Base-by-base conservation (phyloP, 2,329 filamentous ascomycete genomes). In the Nemania sp. region DNA sequence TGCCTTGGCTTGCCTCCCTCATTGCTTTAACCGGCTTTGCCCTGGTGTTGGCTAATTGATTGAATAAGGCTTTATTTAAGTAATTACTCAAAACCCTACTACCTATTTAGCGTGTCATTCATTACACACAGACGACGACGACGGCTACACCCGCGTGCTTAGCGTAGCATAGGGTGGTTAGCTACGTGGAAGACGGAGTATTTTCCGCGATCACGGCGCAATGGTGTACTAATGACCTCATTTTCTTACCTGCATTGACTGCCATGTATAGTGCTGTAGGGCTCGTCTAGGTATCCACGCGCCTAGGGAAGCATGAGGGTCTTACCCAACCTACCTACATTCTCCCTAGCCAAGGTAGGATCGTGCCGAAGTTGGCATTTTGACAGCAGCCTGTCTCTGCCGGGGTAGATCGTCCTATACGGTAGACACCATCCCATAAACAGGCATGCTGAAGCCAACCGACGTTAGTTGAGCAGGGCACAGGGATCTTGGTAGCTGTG, bases 201-300 rank as follows among this genome's bases (percentile, higher is more conserved):
- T 41, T 41, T 15, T 41, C 38, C 15, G 11, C 38, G 38, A 41
- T 18, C 13, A 2, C 18, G 5, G 38, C 18, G 5, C 38, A 13
- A 5, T 5, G 38, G 11, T 13, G 15, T 41, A n/a, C n/a, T n/a
- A 41, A 41, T 41, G 38, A 41, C 38, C 38, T 41, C 38, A 41
- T 41, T 15, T 5, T 41, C 10, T 11, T 41, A 8, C 35, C 6
- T 3, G 10, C 11, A 41, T 10, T 15, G 38, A 41, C 38, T 13
- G 38, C 15, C 5, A 41, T 18, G 38, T 41, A 41, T 1, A 41
- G 8, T 41, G 11, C 38, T 41, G 38, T 41, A 41, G 38, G 5
- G 11, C 5, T 41, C 38, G 38, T 24, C 56, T 15, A 51, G 49
- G 43, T 60, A 61, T 29, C 63, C 54, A 61, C 63, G 38, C 54